Percentiles rank a stretch among this genome's conserved stretches.
phyloP scores from a whole-genome alignment of 345 rosid genomes.

The Theobroma cacao region DNA sequence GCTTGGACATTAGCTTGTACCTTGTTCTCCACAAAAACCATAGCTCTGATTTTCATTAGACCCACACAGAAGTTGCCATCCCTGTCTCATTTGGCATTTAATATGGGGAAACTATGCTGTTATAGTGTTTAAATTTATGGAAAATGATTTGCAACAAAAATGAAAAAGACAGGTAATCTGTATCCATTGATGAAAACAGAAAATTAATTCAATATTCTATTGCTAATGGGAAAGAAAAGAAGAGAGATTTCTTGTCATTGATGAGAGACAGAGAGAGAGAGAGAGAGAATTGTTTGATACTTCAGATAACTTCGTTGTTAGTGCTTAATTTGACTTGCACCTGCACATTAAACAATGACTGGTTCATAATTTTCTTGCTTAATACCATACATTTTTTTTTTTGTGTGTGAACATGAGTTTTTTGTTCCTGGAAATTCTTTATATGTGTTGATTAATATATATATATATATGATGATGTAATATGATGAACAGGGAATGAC shows the following conservation, averaged over 20 bases:
- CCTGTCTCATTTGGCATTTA: slow-evolving; percentile 13
- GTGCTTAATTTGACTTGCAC: neutral
- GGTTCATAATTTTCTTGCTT: neutral
- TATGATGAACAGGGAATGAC: slow-evolving; percentile 72
- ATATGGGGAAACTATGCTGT: slow-evolving; percentile 5
- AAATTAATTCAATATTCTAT: neutral
- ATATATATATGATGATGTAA: neutral
- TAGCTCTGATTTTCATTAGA: slow-evolving; percentile 13
- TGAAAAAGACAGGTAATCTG: slow-evolving; percentile 11
- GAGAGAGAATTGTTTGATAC: neutral
- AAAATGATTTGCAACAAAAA: slow-evolving; percentile 1
- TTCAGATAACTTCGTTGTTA: neutral
- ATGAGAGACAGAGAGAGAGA: neutral
- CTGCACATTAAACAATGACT: neutral
- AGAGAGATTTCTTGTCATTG: neutral
- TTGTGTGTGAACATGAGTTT: neutral
- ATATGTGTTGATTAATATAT: neutral
- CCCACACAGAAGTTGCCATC: slow-evolving; percentile 18
- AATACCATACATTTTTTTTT: neutral
- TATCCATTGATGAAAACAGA: slow-evolving; percentile 1
- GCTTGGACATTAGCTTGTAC: neutral
- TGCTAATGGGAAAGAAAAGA: neutral
- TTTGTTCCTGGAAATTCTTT: neutral
- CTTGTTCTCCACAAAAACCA: slow-evolving; percentile 22
- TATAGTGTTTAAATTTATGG: slow-evolving; percentile 1